A percentile compares a stretch with the other conserved stretches of the same genome.
phyloP scores from a whole-genome alignment of 176 grass and related monocot genomes.

The Triticum dicoccoides region DNA sequence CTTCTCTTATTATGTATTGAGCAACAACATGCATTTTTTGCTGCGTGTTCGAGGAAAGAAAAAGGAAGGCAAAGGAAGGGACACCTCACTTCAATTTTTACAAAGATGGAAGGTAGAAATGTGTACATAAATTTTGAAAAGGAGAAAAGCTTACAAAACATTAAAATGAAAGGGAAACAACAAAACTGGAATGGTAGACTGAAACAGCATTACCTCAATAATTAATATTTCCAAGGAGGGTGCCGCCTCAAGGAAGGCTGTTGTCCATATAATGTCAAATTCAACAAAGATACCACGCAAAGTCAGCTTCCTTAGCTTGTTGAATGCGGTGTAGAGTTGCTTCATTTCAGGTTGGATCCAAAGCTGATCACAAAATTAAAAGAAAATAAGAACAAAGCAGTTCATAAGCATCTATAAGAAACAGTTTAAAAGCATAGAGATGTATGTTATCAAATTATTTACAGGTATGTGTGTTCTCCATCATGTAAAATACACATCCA shows the following conservation, averaged over 20 bases:
- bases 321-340: not conserved
- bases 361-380: not conserved
- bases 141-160: not conserved
- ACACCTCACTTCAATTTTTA: not conserved
- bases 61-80: not conserved
- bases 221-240: not conserved
- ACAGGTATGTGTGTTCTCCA: not conserved
- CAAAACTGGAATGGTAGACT: not conserved
- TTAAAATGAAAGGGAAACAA: not conserved
- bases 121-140: not conserved
- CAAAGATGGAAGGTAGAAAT: not conserved
- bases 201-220: not conserved
- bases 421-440: not conserved
- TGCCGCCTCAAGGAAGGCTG: not conserved
- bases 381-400: not conserved
- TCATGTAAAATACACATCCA: not conserved
- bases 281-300: not conserved
- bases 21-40: not conserved
- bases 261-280: not conserved
- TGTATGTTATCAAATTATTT: not conserved
- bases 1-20: not conserved
- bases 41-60: not conserved
- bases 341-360: not conserved
- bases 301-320: not conserved
- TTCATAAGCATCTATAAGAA: not conserved